phyloP scores from a whole-genome alignment of 306 rosid species.

The Morella rubra region DNA sequence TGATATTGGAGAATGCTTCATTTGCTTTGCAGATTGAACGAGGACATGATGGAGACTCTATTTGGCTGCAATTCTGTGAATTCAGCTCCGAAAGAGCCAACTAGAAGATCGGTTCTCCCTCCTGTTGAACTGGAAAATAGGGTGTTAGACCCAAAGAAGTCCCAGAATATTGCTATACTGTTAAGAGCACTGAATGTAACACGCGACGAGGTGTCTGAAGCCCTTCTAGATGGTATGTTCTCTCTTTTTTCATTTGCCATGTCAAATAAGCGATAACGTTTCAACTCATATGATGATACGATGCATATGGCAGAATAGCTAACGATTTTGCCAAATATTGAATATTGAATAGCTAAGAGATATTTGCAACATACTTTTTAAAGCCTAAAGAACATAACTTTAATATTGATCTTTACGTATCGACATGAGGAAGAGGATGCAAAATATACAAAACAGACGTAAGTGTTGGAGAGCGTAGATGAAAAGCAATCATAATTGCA shows the following conservation, averaged over 20 bases:
- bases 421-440: conserved; percentile 17
- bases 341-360: background rate
- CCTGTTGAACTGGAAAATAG: conserved; percentile 70
- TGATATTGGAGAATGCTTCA: conserved; percentile 4
- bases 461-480: conserved; percentile 23
- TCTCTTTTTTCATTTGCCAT: conserved; percentile 15
- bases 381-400: background rate
- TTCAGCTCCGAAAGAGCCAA: conserved; percentile 57
- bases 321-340: background rate
- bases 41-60: conserved; percentile 97
- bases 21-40: conserved; percentile 62
- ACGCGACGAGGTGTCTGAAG: conserved; percentile 88
- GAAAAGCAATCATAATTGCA: conserved; percentile 37
- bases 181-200: conserved; percentile 93
- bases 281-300: conserved; percentile 2
- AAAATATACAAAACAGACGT: conserved; percentile 16
- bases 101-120: conserved; percentile 67
- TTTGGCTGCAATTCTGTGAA: conserved; percentile 69
- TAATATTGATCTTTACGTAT: conserved; percentile 3
- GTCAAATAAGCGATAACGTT: conserved; percentile 19
- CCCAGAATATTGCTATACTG: conserved; percentile 91
- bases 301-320: conserved; percentile 4
- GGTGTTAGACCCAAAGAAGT: conserved; percentile 93
- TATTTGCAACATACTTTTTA: background rate
- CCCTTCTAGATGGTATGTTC: conserved; percentile 81